Percentiles rank a stretch among this genome's conserved stretches.
phyloP scores from a whole-genome alignment of 169 alveolate species.

The Miamiensis avidus region DNA sequence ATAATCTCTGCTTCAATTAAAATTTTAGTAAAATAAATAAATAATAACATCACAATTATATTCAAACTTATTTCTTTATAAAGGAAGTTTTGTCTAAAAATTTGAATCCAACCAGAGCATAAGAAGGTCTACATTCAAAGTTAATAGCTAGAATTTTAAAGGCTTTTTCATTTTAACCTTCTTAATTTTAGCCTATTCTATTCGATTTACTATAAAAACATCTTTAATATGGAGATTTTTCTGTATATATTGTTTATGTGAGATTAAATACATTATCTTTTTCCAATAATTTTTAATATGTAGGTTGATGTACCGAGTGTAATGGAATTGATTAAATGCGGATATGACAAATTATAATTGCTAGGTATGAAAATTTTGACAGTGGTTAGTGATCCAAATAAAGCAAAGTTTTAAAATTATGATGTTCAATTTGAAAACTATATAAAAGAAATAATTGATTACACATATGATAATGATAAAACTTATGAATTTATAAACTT shows the following conservation, averaged over 20 bases:
- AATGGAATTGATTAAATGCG: slow-evolving; percentile 53
- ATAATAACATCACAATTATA: not conserved
- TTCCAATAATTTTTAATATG: too few species aligned
- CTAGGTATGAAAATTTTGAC: slow-evolving; percentile 61
- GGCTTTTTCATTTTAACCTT: slow-evolving; percentile 51
- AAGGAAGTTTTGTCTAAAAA: slow-evolving; percentile 39
- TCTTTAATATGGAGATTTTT: slow-evolving; percentile 44
- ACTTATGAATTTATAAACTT: slow-evolving; percentile 46
- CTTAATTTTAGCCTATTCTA: slow-evolving; percentile 44
- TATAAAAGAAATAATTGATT: slow-evolving; percentile 58
- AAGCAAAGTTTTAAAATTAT: slow-evolving; percentile 24
- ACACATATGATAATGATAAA: slow-evolving; percentile 42
- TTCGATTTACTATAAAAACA: slow-evolving; percentile 45
- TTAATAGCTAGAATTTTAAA: slow-evolving; percentile 57
- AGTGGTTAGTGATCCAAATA: slow-evolving; percentile 49
- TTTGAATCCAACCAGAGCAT: slow-evolving; percentile 62
- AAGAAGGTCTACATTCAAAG: slow-evolving; percentile 49
- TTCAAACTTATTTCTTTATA: too few species aligned
- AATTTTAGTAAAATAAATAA: slow-evolving; percentile 29
- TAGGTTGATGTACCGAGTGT: slow-evolving; percentile 62
- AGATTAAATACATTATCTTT: too few species aligned
- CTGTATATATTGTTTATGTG: not conserved
- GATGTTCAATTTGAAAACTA: slow-evolving; percentile 69
- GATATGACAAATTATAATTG: slow-evolving; percentile 46
- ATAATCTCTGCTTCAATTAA: slow-evolving; percentile 42